Base-by-base conservation (phyloP, 805 yeast genomes). In the Nakazawaea wyomingensis region DNA sequence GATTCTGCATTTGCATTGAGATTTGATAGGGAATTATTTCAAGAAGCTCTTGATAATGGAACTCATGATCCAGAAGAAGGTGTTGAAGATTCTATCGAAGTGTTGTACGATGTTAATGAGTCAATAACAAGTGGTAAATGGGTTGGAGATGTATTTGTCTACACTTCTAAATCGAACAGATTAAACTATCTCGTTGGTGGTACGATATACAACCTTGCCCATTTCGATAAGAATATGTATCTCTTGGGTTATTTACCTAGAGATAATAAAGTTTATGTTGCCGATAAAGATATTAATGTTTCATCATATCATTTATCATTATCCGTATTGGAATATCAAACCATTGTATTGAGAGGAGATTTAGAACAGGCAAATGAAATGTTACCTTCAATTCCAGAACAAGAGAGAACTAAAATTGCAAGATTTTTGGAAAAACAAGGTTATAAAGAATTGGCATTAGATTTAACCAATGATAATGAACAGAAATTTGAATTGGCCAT, bases 111-210 rank as follows among this genome's bases (percentile, higher is more conserved):
- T 48, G 75, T 88, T 47, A 75, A 77, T 45, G 99, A 93, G 60
- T 67, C 80, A 16, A 77, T 91, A 30, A 78, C 85, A 47, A 82
- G 95, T 22, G 97, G 97, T 56, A 83, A 82, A 62, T 93, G 97
- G 89, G 89, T 90, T 55, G 99, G 98, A 52, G 98, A 93, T 68
- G 97, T 93, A 36, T 90, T 91, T 61, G 78, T 93, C 42, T 93
- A 84, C 69, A 87, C 97, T 13, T 88, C 97, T 2, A 57, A 80
- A 16, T 73, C 95, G 19, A 87, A 89, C 66, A 80, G 98, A 63
- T 73, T 93, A 58, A 91, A 90, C 66, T 93, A 93, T 62, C 77
- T 89, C 49, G 98, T 93, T 48, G 99, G 99, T 54, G 95, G 95
- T 31, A 86, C 89, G 57, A 80, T 85, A 19, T 87, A 88, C 62